Evolutionary conservation across 169 alveolate species (phyloP).

Genomic region (Plasmodium knowlesi): DNA sequence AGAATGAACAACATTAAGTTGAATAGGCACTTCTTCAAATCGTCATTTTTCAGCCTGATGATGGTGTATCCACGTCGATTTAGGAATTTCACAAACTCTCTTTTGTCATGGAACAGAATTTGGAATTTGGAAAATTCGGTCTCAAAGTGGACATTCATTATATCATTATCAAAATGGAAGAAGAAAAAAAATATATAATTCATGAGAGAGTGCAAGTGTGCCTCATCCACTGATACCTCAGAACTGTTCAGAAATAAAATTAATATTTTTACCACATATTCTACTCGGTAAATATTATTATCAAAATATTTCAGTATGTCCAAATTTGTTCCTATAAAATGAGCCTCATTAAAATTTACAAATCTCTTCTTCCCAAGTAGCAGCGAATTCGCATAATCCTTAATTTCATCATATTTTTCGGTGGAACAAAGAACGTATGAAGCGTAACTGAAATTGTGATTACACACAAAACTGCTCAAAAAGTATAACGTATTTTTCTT

Average conservation of each 20-base stretch:
- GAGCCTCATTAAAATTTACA: constrained; percentile 31
- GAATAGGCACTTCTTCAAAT: constrained; percentile 11
- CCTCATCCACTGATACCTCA: neutral
- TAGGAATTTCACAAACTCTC: constrained; percentile 9
- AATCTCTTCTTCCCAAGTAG: constrained; percentile 30
- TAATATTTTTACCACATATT: constrained; percentile 27
- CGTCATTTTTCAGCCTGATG: constrained; percentile 34
- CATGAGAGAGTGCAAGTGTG: neutral
- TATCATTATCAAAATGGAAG: constrained; percentile 7
- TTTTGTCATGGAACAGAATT: constrained; percentile 22
- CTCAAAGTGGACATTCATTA: constrained; percentile 2
- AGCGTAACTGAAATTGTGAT: constrained; percentile 23
- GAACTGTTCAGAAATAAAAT: constrained; percentile 16
- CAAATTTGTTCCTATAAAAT: constrained; percentile 16
- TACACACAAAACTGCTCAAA: constrained; percentile 33
- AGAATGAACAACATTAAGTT: constrained; percentile 6
- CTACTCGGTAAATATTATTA: constrained; percentile 19
- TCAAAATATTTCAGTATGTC: constrained; percentile 59
- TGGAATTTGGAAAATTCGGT: constrained; percentile 6
- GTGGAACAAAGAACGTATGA: constrained; percentile 43
- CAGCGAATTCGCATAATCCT: constrained; percentile 43
- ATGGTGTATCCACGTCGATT: neutral
- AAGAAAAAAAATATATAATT: constrained; percentile 28
- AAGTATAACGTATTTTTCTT: constrained; percentile 51
- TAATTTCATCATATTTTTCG: constrained; percentile 62